Conservation (phyloP, 768 basidiomycete species). For the Russula brevipes region DNA sequence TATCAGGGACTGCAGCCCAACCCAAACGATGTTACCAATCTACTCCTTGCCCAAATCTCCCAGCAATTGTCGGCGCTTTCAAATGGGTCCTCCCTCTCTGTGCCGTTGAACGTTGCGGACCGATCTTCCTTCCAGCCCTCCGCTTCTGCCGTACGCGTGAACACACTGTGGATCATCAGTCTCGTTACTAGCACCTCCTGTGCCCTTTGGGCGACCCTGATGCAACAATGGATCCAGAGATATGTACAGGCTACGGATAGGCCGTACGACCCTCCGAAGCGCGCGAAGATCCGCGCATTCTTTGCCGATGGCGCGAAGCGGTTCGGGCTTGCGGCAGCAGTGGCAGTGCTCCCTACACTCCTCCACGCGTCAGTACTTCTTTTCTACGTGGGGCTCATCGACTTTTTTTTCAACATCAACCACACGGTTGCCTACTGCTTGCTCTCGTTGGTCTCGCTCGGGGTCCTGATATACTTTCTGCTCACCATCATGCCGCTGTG, state of each 20-base stretch:
- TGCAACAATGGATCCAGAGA: slow-evolving; percentile 23
- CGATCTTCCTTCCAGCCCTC: background rate
- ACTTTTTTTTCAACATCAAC: slow-evolving; percentile 16
- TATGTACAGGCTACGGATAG: slow-evolving; percentile 15
- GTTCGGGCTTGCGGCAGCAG: slow-evolving; percentile 12
- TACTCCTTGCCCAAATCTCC: slow-evolving; percentile 21
- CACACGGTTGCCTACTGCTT: slow-evolving; percentile 9
- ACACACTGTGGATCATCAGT: slow-evolving; percentile 20
- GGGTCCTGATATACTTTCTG: slow-evolving; percentile 3
- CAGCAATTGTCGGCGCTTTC: slow-evolving; percentile 7
- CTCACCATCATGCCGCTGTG: slow-evolving; percentile 17
- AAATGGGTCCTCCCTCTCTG: background rate
- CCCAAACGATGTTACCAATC: slow-evolving; percentile 8
- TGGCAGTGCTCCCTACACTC: slow-evolving; percentile 22
- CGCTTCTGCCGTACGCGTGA: slow-evolving; percentile 17
- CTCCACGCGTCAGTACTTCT: slow-evolving; percentile 21
- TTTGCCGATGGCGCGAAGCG: slow-evolving; percentile 15
- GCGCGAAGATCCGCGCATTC: slow-evolving; percentile 20
- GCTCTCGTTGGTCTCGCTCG: background rate
- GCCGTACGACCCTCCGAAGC: slow-evolving; percentile 16
- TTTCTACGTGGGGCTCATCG: slow-evolving; percentile 20
- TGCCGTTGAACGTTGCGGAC: background rate
- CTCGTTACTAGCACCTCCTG: slow-evolving; percentile 16
- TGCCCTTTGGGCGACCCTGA: slow-evolving; percentile 22
- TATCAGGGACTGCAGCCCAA: slow-evolving; percentile 22